Evolutionary conservation across 2,329 filamentous ascomycete genomes (phyloP), one percentile per base, ranked within the genome.

Genomic region (Colletotrichum sp.): DNA sequence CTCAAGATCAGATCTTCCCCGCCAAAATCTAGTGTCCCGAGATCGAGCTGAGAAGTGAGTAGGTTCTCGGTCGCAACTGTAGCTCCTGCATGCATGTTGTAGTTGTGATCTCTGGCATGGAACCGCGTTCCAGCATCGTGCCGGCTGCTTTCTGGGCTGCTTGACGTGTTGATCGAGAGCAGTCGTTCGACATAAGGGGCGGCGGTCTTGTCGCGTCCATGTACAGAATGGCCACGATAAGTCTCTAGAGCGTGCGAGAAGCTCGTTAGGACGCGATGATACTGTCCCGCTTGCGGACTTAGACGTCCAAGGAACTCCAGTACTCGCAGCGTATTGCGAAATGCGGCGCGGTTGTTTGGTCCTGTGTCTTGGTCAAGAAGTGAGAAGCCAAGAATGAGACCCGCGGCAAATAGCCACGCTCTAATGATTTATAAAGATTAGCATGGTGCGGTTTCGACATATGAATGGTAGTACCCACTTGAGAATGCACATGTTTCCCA

Each of bases 401-500:
- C 90, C 3, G 91, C 89, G 0, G 90, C 89, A 72, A 92, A 92
- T 0, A 91, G 28, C 71, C 70, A 76, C 0, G 59, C 65, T 2
- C 70, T 66, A 0, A 0, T 2, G 18, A 4, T 48, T 21, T 4
- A 21, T n/a, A 0, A 2, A 12, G n/a, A 7, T 18, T 9, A 36
- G 4, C 7, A 21, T 26, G 12, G 39, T 28, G 7, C 39, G 7
- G 0, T 7, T 18, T 28, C 34, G n/a, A n/a, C n/a, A 28, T 1
- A 8, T 13, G 6, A 18, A 21, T 8, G 9, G 16, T 43, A 32
- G 4, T 34, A 78, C 88, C 81, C 81, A 91, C 90, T 92, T 92
- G 71, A 92, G 82, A 7, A 92, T 87, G 52, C 89, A 90, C 90
- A 92, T 91, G 71, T 92, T 92, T 10, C 85, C 86, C 14, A 89